Evolutionary conservation across 2,329 filamentous ascomycete genomes (phyloP), one percentile per base, ranked within the genome.

Genomic region (Cladosporium sp.): DNA sequence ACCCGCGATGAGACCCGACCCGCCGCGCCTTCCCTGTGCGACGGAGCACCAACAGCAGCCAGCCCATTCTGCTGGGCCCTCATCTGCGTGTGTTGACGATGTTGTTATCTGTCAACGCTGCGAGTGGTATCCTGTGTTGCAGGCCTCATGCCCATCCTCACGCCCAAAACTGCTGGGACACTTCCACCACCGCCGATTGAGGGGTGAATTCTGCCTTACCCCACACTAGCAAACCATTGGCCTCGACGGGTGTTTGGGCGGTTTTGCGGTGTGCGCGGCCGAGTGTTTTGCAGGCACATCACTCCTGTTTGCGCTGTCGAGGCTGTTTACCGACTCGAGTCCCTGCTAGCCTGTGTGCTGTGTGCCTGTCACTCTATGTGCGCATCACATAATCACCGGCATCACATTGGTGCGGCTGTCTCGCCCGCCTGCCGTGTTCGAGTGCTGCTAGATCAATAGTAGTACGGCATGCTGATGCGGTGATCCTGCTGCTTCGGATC

Each of bases 1-100:
- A 60, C 39, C 58, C 58, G 58, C 51, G 51, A 54, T 54, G 54
- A 57, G 54, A 57, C 54, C 54, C 54, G 46, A 49, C 28, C 46
- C 58, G 58, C 43, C 58, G 39, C 23, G 18, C 26, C 58, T 48
- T 32, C 39, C 54, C 58, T 58, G 57, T 43, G 58, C 25, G 5
- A 60, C 36, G 21, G 3, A 25, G 58, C 58, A 34, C 58, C 58
- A 60, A 61, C 58, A n/a, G 39, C 46, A 25, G 39, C 26, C n/a
- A 16, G 8, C 21, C 58, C 58, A 61, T 61, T 46, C 30, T 36
- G 58, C 43, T 61, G 58, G 46, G 58, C 5, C 25, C 58, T 53
- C 58, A 61, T 49, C 58, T 61, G 58, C 26, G 23, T 7, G 23
- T 28, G 56, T 21, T 30, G 21, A 21, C n/a, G n/a, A 14, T 26